phyloP scores from a whole-genome alignment of 2,329 filamentous ascomycete genomes.

The Elsinoe necatrix region DNA sequence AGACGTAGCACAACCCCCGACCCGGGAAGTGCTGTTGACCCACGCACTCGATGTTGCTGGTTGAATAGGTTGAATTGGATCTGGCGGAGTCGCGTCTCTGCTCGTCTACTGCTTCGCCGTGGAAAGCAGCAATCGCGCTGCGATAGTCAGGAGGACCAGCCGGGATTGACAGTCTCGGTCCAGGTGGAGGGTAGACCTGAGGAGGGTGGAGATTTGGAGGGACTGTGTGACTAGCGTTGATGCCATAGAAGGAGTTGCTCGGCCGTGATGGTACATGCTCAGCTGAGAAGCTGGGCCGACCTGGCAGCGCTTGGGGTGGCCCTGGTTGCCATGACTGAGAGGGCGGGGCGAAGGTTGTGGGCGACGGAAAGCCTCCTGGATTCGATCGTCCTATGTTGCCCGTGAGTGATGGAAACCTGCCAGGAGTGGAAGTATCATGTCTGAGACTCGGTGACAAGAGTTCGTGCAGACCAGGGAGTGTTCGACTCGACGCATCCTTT shows the following conservation, averaged over 20 bases:
- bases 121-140: neutral
- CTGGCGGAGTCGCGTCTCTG: conserved; percentile 3
- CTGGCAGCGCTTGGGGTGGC: neutral
- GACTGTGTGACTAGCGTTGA: neutral
- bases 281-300: neutral
- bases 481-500: conserved; percentile 6
- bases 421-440: conserved; percentile 1
- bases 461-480: conserved; percentile 11
- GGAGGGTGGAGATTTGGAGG: neutral
- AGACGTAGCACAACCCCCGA: conserved; percentile 19
- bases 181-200: neutral
- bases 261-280: neutral
- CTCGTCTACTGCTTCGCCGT: neutral
- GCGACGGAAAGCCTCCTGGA: neutral
- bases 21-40: conserved; percentile 17
- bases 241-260: neutral
- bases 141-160: neutral
- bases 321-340: conserved; percentile 5
- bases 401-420: conserved; percentile 2
- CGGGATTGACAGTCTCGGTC: neutral
- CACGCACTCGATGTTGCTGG: conserved; percentile 42
- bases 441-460: conserved; percentile 6
- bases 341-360: neutral
- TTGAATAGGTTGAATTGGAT: conserved; percentile 8
- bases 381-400: neutral